Evolutionary conservation across 2,329 filamentous ascomycete genomes (phyloP).

Genomic region (Colletotrichum tropicicola): DNA sequence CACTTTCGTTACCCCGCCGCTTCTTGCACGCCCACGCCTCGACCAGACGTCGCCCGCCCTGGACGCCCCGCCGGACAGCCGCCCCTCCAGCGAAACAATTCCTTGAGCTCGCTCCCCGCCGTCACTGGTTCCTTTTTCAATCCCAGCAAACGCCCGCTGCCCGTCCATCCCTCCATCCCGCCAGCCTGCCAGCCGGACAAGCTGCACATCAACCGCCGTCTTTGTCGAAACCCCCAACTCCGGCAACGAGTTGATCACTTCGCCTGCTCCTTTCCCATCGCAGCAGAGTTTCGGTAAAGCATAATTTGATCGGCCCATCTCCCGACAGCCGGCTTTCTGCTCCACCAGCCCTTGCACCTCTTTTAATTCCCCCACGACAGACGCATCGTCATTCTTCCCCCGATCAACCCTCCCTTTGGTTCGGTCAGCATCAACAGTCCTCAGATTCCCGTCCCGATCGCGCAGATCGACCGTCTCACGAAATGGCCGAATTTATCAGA

Average conservation of each 20-base stretch:
- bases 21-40: constrained; percentile 5
- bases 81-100: constrained; percentile 28
- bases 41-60: constrained; percentile 1
- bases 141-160: constrained; percentile 15
- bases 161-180: background rate
- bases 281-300: background rate
- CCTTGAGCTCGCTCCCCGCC: constrained; percentile 26
- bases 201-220: background rate
- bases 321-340: constrained; percentile 3
- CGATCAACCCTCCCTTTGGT: background rate
- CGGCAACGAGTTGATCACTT: constrained; percentile 1
- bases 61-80: constrained; percentile 24
- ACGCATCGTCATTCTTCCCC: background rate
- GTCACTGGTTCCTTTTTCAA: constrained; percentile 23
- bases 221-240: background rate
- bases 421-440: background rate
- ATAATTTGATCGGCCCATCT: constrained; percentile 12
- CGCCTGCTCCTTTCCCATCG: background rate
- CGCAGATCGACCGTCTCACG: constrained; percentile 46
- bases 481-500: constrained; percentile 98
- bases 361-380: background rate
- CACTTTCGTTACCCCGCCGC: constrained; percentile 23
- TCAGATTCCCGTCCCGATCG: constrained; percentile 4
- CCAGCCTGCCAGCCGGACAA: background rate
- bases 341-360: constrained; percentile 16